Conservation (phyloP, 2,329 filamentous ascomycete genomes). For the Trichoderma asperellum region DNA sequence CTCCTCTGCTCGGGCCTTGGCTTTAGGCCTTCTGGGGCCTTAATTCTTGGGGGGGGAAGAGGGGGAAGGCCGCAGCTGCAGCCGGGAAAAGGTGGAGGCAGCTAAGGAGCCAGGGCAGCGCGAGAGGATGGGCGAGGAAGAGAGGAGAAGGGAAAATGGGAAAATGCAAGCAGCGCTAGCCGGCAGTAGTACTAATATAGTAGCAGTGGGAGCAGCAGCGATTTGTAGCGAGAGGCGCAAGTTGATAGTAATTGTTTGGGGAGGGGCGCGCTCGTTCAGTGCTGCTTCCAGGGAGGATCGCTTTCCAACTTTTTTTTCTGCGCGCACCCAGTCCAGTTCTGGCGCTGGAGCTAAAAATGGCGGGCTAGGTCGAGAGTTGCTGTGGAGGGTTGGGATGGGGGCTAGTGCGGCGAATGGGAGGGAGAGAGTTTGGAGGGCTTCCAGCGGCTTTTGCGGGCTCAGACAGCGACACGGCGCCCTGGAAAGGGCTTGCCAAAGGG, state of each 20-base stretch:
- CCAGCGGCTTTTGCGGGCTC: background rate
- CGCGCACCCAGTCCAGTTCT: background rate
- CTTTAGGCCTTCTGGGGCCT: slow-evolving; percentile 7
- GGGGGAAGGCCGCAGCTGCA: slow-evolving; percentile 15
- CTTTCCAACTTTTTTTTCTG: background rate
- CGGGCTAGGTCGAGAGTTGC: slow-evolving; percentile 7
- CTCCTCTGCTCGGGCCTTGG: slow-evolving; percentile 13
- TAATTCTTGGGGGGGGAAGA: background rate
- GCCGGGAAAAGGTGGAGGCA: slow-evolving; percentile 26
- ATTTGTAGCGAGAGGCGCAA: background rate
- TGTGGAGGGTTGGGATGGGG: slow-evolving; percentile 17
- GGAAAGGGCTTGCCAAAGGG: background rate
- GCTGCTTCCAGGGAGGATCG: slow-evolving; percentile 7
- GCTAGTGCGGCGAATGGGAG: background rate
- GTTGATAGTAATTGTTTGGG: background rate
- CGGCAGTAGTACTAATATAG: background rate
- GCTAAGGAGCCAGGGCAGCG: background rate
- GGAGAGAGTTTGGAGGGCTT: background rate
- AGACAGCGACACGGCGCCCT: slow-evolving; percentile 4
- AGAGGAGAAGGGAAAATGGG: background rate
- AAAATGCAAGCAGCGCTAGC: background rate
- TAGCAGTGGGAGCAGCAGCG: background rate
- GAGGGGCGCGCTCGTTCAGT: slow-evolving; percentile 3
- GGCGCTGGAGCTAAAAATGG: slow-evolving; percentile 1
- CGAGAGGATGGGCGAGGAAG: background rate